phyloP scores from a whole-genome alignment of 305 asterid genomes.

The Plantago coronopus region DNA sequence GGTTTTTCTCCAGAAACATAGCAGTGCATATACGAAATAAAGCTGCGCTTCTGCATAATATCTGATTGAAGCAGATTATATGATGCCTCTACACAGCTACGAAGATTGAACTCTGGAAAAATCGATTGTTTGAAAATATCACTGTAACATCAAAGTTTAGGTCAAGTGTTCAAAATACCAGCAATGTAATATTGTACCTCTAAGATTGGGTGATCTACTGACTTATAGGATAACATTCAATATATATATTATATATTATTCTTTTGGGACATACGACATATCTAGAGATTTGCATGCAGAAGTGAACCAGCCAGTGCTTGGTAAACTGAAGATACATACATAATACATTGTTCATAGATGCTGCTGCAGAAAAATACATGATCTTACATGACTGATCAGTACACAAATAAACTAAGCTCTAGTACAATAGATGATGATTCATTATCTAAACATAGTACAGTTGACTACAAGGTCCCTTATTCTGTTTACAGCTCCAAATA shows the following conservation, averaged over 20 bases:
- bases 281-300: no score
- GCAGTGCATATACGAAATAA: not conserved
- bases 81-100: not conserved
- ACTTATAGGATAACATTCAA: not conserved
- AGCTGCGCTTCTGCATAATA: not conserved
- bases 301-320: not conserved
- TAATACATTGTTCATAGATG: not conserved
- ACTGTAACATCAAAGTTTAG: conserved; percentile 2
- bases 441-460: conserved; percentile 6
- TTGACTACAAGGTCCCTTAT: conserved; percentile 1
- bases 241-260: not conserved
- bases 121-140: conserved; percentile 8
- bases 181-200: not conserved
- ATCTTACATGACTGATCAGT: not conserved
- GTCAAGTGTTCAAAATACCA: not conserved
- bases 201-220: conserved; percentile 1
- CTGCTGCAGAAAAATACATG: not conserved
- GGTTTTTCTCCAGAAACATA: not conserved
- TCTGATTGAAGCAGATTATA: not conserved
- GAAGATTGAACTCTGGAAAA: not conserved
- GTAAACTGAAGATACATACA: not conserved
- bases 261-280: no score
- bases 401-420: conserved; percentile 3
- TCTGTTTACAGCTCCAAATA: conserved; percentile 1
- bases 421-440: conserved; percentile 8